These are phyloP conservation scores for Proliferodiscus dingleyae DNA, from an alignment of 2,329 filamentous ascomycete genomes.

Conservation along the genomic window DNA sequence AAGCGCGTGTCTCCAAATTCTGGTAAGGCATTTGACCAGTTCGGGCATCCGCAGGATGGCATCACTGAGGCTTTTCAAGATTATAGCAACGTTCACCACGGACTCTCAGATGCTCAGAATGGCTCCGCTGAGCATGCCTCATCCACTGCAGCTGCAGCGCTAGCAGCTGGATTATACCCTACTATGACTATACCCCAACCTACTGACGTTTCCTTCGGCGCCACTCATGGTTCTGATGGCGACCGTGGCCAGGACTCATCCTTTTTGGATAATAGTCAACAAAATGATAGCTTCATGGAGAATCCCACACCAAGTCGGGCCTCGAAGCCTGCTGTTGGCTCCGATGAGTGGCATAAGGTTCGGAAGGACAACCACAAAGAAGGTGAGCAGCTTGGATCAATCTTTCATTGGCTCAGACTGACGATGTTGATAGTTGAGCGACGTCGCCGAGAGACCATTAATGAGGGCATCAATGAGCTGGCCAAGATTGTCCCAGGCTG, in stretches of 20 bases:
- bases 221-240: conserved; percentile 38
- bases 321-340: conserved; percentile 84
- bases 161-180: conserved; percentile 37
- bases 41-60: conserved; percentile 22
- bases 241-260: conserved; percentile 33
- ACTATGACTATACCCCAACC: conserved; percentile 53
- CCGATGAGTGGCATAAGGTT: conserved; percentile 96
- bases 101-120: conserved; percentile 44
- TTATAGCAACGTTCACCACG: conserved; percentile 40
- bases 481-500: conserved; percentile 96
- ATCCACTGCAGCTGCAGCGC: conserved; percentile 54
- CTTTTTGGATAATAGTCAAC: conserved; percentile 36
- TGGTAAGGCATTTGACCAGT: conserved; percentile 25
- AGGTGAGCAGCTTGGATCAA: conserved; percentile 51
- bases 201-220: conserved; percentile 46
- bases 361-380: conserved; percentile 99
- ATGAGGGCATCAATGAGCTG: conserved; percentile 96
- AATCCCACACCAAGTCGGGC: conserved; percentile 34
- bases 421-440: conserved; percentile 69
- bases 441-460: conserved; percentile 93
- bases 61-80: conserved; percentile 31
- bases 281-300: conserved; percentile 33
- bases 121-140: conserved; percentile 45
- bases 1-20: conserved; percentile 33
- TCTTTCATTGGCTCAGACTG: conserved; percentile 10